Conservation (phyloP, 2,329 filamentous ascomycete genomes). For the Claviceps africana region DNA sequence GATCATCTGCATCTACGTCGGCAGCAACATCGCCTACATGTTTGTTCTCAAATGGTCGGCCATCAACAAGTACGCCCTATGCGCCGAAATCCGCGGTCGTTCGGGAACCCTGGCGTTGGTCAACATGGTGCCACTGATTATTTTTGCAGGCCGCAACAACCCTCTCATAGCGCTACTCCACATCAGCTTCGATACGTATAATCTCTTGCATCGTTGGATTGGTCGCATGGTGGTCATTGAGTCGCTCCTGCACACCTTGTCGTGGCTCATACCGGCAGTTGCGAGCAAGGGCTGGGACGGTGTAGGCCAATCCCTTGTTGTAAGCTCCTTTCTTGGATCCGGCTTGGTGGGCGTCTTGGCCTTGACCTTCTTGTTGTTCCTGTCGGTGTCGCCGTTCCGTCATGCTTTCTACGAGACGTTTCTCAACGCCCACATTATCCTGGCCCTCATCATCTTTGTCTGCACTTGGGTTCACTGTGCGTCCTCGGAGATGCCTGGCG, state of each 20-base stretch:
- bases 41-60: constrained; percentile 46
- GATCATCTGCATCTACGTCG: constrained; percentile 41
- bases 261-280: constrained; percentile 61
- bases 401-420: constrained; percentile 98
- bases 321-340: constrained; percentile 50
- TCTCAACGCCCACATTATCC: constrained; percentile 67
- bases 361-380: constrained; percentile 52
- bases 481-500: constrained; percentile 41
- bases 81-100: constrained; percentile 74
- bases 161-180: constrained; percentile 68
- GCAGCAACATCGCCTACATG: constrained; percentile 50
- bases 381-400: constrained; percentile 65
- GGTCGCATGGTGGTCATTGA: constrained; percentile 61
- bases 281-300: constrained; percentile 49
- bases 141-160: constrained; percentile 88
- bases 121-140: constrained; percentile 83
- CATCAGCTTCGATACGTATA: constrained; percentile 94
- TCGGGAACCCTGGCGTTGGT: constrained; percentile 71
- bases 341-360: constrained; percentile 47
- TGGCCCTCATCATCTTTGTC: constrained; percentile 53
- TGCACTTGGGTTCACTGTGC: constrained; percentile 69
- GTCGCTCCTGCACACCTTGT: constrained; percentile 51
- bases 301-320: constrained; percentile 37
- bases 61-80: constrained; percentile 45
- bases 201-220: constrained; percentile 58